Percentiles rank a stretch among this genome's conserved stretches.
Conservation (phyloP, 2,329 filamentous ascomycete genomes). For the Penicillium sp. region DNA sequence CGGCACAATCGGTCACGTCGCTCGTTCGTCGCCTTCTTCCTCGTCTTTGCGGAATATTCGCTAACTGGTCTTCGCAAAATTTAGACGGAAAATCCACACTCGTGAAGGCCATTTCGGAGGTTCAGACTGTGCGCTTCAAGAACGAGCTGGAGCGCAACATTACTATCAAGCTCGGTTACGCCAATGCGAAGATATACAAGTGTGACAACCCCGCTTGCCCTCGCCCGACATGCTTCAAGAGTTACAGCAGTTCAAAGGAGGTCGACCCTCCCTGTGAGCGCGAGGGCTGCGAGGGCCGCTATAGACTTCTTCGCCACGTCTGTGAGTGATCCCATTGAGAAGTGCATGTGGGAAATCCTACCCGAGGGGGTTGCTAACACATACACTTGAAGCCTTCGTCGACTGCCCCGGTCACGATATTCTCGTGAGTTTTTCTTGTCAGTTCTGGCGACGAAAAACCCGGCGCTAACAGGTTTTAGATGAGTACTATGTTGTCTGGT, state of each 20-base stretch:
- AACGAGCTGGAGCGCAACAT: conserved; percentile 99
- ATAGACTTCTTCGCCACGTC: conserved; percentile 83
- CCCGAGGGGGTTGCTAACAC: neutral
- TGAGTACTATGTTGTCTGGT: conserved; percentile 99
- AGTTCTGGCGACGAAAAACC: neutral
- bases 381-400: neutral
- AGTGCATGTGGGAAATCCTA: neutral
- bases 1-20: conserved; percentile 88
- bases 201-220: conserved; percentile 90
- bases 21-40: conserved; percentile 44
- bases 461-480: conserved; percentile 37
- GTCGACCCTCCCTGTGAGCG: conserved; percentile 94
- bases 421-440: conserved; percentile 50
- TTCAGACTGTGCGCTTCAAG: conserved; percentile 99
- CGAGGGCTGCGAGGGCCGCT: conserved; percentile 82
- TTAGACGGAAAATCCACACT: conserved; percentile 84
- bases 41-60: neutral
- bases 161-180: conserved; percentile 99
- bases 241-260: conserved; percentile 98
- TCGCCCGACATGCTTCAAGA: conserved; percentile 89
- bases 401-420: conserved; percentile 77
- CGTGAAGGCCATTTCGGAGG: conserved; percentile 97
- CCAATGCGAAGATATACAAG: conserved; percentile 99
- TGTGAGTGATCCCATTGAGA: neutral
- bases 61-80: neutral